Base-by-base conservation (phyloP, 2,329 filamentous ascomycete species). In the Xenosphaeropsis pyriputrescens region DNA sequence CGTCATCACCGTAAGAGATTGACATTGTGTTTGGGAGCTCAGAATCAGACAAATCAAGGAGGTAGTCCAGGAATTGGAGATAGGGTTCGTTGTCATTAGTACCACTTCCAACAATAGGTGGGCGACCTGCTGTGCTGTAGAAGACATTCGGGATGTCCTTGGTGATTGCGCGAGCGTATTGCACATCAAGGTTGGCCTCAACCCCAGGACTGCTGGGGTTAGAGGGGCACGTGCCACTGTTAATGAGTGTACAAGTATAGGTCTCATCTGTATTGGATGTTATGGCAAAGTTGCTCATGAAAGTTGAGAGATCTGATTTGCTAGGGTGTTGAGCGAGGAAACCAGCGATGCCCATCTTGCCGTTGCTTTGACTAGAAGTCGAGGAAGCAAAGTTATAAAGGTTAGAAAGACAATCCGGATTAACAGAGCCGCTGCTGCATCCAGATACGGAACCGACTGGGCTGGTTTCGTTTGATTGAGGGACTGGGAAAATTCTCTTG, bases 1-100 rank as follows among this genome's bases (percentile, higher is more conserved):
- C 77, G 40, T 72, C 65, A 39, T 81, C 77, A 35, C 72, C 75
- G 50, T 82, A 82, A 0, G 73, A 79, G 11, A 71, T 75, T 38
- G 65, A 70, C 50, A 82, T 67, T 11, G 75, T 68, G 34, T 72
- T 65, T 0, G 77, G 75, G 2, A 81, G 59, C 6, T 60, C 50
- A 1, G 56, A 48, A 41, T 68, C 56, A 26, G 53, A 48, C 1
- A 75, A 62, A 0, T 57, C 49, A 2, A 73, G 55, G 4, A 79
- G 51, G 52, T 71, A 69, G 35, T 68, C 62, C 4, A 79, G 60
- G 60, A 69, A 79, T 9, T 62, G 62, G 2, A 79, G 59, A 52
- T 79, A 81, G 0, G 75, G 75, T 57, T 84, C 79, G 52, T 81
- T 83, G 14, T 15, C 66, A 52, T 60, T 29, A 47, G 59, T 17